These are phyloP conservation scores for Lipomyces yamadae DNA, from an alignment of 805 yeast genomes.

Conservation along the genomic window DNA sequence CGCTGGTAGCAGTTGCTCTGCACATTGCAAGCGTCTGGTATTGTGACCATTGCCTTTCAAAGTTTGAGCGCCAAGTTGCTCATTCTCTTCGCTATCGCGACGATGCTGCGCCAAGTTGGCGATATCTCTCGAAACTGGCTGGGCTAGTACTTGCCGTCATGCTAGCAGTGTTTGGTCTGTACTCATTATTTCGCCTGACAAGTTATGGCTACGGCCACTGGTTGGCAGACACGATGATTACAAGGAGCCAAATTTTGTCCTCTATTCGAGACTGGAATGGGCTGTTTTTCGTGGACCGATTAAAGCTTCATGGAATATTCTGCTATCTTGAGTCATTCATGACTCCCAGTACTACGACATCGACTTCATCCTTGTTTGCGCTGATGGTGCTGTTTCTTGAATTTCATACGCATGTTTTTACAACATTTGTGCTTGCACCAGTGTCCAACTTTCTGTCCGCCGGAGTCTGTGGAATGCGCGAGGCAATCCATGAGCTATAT, in stretches of 20 bases:
- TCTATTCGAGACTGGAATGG: background rate
- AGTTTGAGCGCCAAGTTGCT: background rate
- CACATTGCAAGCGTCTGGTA: constrained; percentile 2
- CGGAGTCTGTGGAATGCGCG: background rate
- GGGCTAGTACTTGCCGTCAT: background rate
- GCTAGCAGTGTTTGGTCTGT: background rate
- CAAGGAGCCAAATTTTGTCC: background rate
- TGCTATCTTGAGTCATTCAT: background rate
- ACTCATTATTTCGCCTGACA: background rate
- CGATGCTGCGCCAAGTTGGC: background rate
- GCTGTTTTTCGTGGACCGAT: background rate
- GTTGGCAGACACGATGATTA: background rate
- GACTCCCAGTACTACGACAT: background rate
- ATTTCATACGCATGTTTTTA: background rate
- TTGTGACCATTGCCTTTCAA: constrained; percentile 4
- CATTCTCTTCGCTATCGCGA: background rate
- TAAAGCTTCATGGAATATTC: background rate
- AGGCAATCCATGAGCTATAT: background rate
- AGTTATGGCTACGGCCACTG: background rate
- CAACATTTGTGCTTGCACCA: background rate
- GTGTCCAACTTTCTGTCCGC: background rate
- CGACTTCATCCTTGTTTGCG: background rate
- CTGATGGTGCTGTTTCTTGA: constrained; percentile 1
- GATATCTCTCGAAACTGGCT: background rate
- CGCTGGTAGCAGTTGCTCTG: background rate